These are phyloP conservation scores for Adenanthera pavonina DNA, from an alignment of 306 rosid genomes.

Conservation along the genomic window DNA sequence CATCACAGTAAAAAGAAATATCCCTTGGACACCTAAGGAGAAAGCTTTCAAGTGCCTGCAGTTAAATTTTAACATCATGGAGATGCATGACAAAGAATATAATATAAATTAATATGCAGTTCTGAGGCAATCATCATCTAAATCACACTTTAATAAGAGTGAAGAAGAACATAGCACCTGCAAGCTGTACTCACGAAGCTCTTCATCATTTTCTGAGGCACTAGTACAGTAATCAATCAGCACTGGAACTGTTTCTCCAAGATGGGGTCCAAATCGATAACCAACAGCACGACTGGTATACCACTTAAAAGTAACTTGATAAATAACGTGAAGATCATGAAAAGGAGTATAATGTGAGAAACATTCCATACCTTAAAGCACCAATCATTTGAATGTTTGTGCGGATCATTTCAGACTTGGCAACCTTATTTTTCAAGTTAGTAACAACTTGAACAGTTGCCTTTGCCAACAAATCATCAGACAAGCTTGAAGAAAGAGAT, in stretches of 20 bases:
- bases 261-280: conserved; percentile 83
- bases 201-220: conserved; percentile 84
- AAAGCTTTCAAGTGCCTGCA: conserved; percentile 82
- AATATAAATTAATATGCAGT: conserved; percentile 26
- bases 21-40: conserved; percentile 83
- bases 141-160: not conserved
- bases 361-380: conserved; percentile 64
- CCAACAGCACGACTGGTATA: conserved; percentile 76
- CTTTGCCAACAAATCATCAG: conserved; percentile 75
- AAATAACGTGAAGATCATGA: not conserved
- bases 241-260: conserved; percentile 76
- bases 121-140: conserved; percentile 2
- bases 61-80: conserved; percentile 39
- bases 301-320: conserved; percentile 28
- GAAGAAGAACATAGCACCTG: conserved; percentile 61
- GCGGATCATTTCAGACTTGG: conserved; percentile 67
- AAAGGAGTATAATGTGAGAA: not conserved
- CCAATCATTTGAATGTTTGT: conserved; percentile 86
- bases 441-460: conserved; percentile 67
- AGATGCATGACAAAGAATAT: not conserved
- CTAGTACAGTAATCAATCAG: conserved; percentile 71
- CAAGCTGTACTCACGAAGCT: conserved; percentile 82
- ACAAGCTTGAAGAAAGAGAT: conserved; percentile 74
- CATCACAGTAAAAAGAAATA: conserved; percentile 69
- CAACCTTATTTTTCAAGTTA: conserved; percentile 57